Evolutionary conservation across 345 rosid genomes (phyloP).

Genomic region (Gossypioides kirkii): DNA sequence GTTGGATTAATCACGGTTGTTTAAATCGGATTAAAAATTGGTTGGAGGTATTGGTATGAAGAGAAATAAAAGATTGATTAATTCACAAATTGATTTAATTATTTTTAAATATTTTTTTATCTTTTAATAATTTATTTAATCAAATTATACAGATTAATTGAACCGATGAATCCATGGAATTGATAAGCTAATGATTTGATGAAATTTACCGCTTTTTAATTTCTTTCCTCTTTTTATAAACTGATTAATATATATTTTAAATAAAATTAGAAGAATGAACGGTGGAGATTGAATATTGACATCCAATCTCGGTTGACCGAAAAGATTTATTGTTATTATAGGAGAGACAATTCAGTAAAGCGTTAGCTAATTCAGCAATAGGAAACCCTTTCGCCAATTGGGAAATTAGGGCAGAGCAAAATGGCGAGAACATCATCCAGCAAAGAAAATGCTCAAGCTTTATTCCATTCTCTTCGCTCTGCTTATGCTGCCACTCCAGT

Average conservation of each 20-base stretch:
- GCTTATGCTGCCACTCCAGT: constrained; percentile 74
- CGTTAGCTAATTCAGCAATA: not conserved
- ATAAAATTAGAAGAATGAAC: not conserved
- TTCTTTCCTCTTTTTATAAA: too few species aligned
- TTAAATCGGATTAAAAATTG: too few species aligned
- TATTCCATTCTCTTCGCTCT: constrained; percentile 63
- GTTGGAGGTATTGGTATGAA: too few species aligned
- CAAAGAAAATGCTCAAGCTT: constrained; percentile 71
- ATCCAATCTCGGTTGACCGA: not conserved
- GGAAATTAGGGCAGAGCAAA: constrained; percentile 2
- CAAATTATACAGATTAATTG: too few species aligned
- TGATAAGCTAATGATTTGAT: too few species aligned
- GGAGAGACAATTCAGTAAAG: not conserved
- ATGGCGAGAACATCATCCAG: constrained; percentile 67
- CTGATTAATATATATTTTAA: not conserved
- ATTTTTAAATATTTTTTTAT: too few species aligned
- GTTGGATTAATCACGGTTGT: not conserved
- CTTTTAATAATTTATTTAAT: too few species aligned
- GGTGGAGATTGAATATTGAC: not conserved
- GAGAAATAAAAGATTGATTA: too few species aligned
- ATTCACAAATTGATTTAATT: too few species aligned
- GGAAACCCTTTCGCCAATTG: not conserved
- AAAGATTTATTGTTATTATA: not conserved
- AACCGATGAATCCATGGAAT: too few species aligned
- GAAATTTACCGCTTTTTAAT: too few species aligned